A percentile compares a stretch with the other conserved stretches of the same genome.
These are phyloP conservation scores for Cokeromyces recurvatus DNA, from an alignment of 371 early-diverging fungal genomes.

Conservation along the genomic window DNA sequence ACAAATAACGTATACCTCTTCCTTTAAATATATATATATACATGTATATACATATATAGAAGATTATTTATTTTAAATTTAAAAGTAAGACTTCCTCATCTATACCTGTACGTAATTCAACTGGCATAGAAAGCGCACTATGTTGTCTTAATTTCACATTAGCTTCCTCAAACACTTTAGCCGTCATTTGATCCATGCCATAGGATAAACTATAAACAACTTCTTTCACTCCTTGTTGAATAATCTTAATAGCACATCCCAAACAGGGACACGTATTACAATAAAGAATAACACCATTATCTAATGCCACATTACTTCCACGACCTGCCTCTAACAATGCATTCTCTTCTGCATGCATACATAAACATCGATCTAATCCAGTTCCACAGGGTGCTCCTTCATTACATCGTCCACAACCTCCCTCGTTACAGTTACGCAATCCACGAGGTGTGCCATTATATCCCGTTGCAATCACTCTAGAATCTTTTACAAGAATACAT, in stretches of 20 bases:
- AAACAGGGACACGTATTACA: constrained; percentile 91
- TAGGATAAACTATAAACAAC: constrained; percentile 90
- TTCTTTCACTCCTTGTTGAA: constrained; percentile 88
- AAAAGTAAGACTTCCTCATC: constrained; percentile 13
- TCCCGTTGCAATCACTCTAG: constrained; percentile 91
- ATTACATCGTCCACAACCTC: constrained; percentile 95
- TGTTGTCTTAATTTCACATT: constrained; percentile 78
- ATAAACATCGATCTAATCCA: constrained; percentile 85
- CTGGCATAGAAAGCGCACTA: constrained; percentile 52
- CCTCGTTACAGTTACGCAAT: constrained; percentile 89
- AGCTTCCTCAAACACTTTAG: constrained; percentile 76
- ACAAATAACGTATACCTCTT: no score
- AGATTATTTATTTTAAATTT: constrained; percentile 7
- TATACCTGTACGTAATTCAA: constrained; percentile 27
- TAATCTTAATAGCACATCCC: constrained; percentile 95
- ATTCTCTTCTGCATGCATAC: constrained; percentile 99
- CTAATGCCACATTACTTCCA: constrained; percentile 61
- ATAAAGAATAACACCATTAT: constrained; percentile 70
- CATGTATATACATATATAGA: no score
- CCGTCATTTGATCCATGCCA: constrained; percentile 86
- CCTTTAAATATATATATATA: no score
- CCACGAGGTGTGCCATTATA: constrained; percentile 98
- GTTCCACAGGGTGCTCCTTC: constrained; percentile 70
- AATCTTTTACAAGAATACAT: constrained; percentile 88
- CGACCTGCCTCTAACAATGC: constrained; percentile 94